Evolutionary conservation across 2,329 filamentous ascomycete species (phyloP).

Genomic region (Xylaria sp.): DNA sequence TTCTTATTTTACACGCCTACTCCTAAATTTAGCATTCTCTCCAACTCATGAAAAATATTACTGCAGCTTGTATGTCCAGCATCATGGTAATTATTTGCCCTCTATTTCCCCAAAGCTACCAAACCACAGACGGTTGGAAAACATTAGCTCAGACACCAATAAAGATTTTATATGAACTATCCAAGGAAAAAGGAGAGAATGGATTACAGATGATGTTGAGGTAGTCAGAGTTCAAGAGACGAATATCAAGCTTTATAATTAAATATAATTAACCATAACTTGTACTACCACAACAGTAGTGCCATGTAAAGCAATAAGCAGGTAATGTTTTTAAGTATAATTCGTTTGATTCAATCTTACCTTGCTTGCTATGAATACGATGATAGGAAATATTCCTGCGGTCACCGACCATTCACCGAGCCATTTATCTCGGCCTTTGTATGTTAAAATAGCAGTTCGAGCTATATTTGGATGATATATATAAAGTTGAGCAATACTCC

Average conservation of each 20-base stretch:
- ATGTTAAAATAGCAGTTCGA: background rate
- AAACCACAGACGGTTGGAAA: background rate
- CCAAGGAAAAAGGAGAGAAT: background rate
- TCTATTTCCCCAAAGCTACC: background rate
- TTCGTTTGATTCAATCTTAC: background rate
- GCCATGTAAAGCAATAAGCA: background rate
- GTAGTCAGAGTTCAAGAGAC: background rate
- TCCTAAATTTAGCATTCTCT: too few species aligned
- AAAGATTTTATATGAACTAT: background rate
- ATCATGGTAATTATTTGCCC: background rate
- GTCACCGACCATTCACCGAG: background rate
- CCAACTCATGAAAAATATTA: background rate
- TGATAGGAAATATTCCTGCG: background rate
- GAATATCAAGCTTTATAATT: background rate
- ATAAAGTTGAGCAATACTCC: background rate
- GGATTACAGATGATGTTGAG: background rate
- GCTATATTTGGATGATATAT: background rate
- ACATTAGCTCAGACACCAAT: background rate
- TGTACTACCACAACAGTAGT: too few species aligned
- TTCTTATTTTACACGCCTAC: too few species aligned
- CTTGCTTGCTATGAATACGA: too few species aligned
- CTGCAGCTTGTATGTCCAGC: background rate
- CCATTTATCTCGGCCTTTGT: background rate
- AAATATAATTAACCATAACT: background rate
- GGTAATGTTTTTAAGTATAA: background rate